A percentile compares a stretch with the other conserved stretches of the same genome.
Evolutionary conservation across 805 yeast species (phyloP).

Genomic region (Teunomyces barrocoloradensis): DNA sequence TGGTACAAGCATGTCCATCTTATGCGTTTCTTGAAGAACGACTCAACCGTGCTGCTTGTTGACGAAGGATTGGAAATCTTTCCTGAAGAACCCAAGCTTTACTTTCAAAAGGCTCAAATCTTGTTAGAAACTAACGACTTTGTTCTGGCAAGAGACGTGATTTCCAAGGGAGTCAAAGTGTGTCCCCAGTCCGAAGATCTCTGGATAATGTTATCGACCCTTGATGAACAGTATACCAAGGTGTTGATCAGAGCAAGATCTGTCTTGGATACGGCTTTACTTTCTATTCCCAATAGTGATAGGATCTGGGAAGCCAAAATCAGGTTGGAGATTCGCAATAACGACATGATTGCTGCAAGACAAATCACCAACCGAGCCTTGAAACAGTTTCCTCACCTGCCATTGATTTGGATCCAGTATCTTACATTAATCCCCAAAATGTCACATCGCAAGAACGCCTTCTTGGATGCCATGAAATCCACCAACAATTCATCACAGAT

Average conservation of each 20-base stretch:
- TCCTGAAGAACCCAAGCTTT: constrained; percentile 51
- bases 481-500: constrained; percentile 62
- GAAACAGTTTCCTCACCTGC: constrained; percentile 54
- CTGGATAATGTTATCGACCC: constrained; percentile 53
- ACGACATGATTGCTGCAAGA: constrained; percentile 51
- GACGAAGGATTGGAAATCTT: constrained; percentile 48
- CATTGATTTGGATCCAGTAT: constrained; percentile 64
- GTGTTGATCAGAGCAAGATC: constrained; percentile 64
- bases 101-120: constrained; percentile 61
- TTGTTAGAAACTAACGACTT: constrained; percentile 34
- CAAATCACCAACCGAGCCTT: constrained; percentile 58
- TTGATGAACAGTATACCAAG: constrained; percentile 44
- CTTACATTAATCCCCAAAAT: constrained; percentile 46
- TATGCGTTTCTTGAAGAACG: constrained; percentile 36
- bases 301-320: constrained; percentile 59
- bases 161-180: constrained; percentile 46
- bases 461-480: constrained; percentile 66
- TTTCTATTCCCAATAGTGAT: constrained; percentile 42
- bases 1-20: constrained; percentile 63
- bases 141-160: constrained; percentile 46
- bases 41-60: constrained; percentile 17
- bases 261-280: constrained; percentile 61
- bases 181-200: constrained; percentile 45
- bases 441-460: constrained; percentile 53
- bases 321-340: constrained; percentile 51